phyloP scores from a whole-genome alignment of 371 early-diverging fungal species.

The Mucor plumbeus region DNA sequence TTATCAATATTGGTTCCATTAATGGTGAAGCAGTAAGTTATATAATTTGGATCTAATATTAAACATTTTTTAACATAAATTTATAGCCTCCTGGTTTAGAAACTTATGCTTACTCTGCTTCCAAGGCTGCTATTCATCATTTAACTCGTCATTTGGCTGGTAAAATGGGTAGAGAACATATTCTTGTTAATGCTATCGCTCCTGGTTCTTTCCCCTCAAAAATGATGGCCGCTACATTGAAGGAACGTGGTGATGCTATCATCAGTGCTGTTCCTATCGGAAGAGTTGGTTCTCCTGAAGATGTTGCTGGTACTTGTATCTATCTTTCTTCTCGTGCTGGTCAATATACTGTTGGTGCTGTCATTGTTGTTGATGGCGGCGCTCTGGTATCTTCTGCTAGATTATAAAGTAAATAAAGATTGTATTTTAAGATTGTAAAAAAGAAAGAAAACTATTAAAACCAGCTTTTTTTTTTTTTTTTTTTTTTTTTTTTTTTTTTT shows the following conservation, averaged over 20 bases:
- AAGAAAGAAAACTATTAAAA: neutral
- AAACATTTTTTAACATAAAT: constrained; percentile 36
- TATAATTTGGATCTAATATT: constrained; percentile 30
- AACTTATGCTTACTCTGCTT: constrained; percentile 79
- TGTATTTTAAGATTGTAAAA: neutral
- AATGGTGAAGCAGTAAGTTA: constrained; percentile 65
- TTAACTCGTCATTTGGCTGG: constrained; percentile 73
- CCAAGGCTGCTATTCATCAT: constrained; percentile 84
- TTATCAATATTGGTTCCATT: constrained; percentile 78
- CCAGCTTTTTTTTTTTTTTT: too few species aligned
- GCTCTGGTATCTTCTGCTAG: constrained; percentile 33
- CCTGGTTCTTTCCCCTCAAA: constrained; percentile 89
- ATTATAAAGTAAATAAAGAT: constrained; percentile 17
- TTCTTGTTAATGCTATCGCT: constrained; percentile 90
- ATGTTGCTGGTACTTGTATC: constrained; percentile 85
- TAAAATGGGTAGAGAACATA: constrained; percentile 64
- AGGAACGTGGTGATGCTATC: constrained; percentile 62
- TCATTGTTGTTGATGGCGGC: constrained; percentile 87
- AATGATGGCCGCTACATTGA: constrained; percentile 87
- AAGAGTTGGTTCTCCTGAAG: constrained; percentile 82
- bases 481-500: too few species aligned
- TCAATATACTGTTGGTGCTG: constrained; percentile 79
- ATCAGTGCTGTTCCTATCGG: constrained; percentile 67
- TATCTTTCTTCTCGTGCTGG: constrained; percentile 77
- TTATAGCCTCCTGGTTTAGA: constrained; percentile 58